phyloP scores from a whole-genome alignment of 2,329 filamentous ascomycete species.

The Sphaerulina vaccinii region DNA sequence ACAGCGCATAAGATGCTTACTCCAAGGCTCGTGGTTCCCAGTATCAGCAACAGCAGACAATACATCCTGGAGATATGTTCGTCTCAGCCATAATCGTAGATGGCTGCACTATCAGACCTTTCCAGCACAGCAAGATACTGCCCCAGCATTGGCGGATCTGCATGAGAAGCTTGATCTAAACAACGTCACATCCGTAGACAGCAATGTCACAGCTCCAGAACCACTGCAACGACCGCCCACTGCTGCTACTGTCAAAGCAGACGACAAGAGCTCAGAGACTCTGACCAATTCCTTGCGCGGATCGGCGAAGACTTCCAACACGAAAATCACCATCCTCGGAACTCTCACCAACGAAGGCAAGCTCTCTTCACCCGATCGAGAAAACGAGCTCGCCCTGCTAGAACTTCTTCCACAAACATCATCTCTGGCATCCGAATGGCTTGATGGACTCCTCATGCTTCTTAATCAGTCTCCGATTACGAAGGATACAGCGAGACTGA shows the following conservation, averaged over 20 bases:
- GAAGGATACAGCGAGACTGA: slow-evolving; percentile 88
- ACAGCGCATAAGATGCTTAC: slow-evolving; percentile 84
- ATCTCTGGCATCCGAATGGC: slow-evolving; percentile 88
- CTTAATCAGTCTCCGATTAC: slow-evolving; percentile 95
- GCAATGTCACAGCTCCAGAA: slow-evolving; percentile 74
- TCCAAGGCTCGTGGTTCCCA: slow-evolving; percentile 87
- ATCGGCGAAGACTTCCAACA: slow-evolving; percentile 49
- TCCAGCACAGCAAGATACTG: slow-evolving; percentile 52
- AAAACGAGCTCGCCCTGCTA: slow-evolving; percentile 68
- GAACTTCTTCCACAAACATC: slow-evolving; percentile 80
- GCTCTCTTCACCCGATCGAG: background rate
- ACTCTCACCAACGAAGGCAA: slow-evolving; percentile 12
- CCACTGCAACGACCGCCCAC: slow-evolving; percentile 45
- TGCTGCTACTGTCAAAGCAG: slow-evolving; percentile 39
- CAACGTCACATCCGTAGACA: slow-evolving; percentile 87
- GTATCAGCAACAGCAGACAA: slow-evolving; percentile 40
- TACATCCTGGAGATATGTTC: slow-evolving; percentile 71
- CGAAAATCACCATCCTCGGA: slow-evolving; percentile 90
- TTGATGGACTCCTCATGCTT: slow-evolving; percentile 92
- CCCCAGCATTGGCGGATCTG: slow-evolving; percentile 69
- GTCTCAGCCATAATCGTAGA: slow-evolving; percentile 84
- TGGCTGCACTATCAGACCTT: slow-evolving; percentile 91
- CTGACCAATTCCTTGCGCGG: slow-evolving; percentile 23
- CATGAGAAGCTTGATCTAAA: slow-evolving; percentile 82
- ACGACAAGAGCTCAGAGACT: slow-evolving; percentile 41